These are phyloP conservation scores for Phialocephala sp. DNA, from an alignment of 2,329 filamentous ascomycete species.

Conservation along the genomic window DNA sequence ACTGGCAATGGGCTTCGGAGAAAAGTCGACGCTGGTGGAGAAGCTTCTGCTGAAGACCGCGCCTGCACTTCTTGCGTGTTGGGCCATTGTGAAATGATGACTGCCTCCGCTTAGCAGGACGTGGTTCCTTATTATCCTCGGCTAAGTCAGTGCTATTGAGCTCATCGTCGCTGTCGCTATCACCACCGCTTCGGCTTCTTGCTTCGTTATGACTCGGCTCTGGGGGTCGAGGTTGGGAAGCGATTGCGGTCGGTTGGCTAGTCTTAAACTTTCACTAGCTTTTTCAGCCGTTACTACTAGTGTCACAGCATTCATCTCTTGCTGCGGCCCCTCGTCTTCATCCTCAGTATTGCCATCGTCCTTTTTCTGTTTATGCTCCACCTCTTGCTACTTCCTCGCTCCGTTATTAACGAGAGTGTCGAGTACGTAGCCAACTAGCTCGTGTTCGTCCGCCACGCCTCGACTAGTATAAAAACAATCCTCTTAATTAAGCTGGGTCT, in stretches of 20 bases:
- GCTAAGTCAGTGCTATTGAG: constrained; percentile 20
- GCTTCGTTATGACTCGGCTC: constrained; percentile 25
- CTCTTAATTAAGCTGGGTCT: constrained; percentile 22
- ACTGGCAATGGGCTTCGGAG: too few species aligned
- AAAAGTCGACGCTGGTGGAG: too few species aligned
- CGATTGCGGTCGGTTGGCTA: constrained; percentile 16
- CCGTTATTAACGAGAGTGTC: constrained; percentile 9
- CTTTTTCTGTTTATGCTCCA: neutral
- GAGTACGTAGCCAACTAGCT: constrained; percentile 9
- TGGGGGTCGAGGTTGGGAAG: constrained; percentile 23
- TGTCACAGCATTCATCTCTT: constrained; percentile 11
- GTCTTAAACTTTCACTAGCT: constrained; percentile 12
- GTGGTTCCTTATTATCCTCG: constrained; percentile 19
- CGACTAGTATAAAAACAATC: neutral
- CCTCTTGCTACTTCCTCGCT: neutral
- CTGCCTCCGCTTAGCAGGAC: constrained; percentile 30
- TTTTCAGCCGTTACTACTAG: neutral
- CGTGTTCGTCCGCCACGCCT: constrained; percentile 11
- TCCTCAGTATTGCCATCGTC: constrained; percentile 14
- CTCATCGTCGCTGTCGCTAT: constrained; percentile 25
- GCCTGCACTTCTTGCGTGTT: constrained; percentile 17
- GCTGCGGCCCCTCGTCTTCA: constrained; percentile 12
- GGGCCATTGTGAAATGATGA: constrained; percentile 17
- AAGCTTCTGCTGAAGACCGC: constrained; percentile 12
- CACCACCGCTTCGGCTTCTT: constrained; percentile 19